Evolutionary conservation across 768 basidiomycete species (phyloP).

Genomic region (Mycena galericulata): DNA sequence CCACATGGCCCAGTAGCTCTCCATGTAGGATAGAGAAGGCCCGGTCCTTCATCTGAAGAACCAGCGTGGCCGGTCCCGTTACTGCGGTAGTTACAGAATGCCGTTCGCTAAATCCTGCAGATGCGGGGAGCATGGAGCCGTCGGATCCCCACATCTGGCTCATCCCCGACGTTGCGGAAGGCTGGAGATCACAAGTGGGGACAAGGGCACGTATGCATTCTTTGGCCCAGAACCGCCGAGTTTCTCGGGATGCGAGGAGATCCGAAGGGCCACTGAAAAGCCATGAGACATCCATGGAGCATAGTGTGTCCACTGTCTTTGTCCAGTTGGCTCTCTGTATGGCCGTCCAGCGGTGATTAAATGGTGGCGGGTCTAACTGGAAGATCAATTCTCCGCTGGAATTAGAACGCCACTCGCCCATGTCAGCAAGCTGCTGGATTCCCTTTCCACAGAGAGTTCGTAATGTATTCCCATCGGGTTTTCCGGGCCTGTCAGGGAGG

Average conservation of each 20-base stretch:
- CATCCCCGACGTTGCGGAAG: background rate
- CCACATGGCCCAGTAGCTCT: too few species aligned
- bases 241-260: background rate
- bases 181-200: background rate
- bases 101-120: too few species aligned
- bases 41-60: too few species aligned
- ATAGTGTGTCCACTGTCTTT: background rate
- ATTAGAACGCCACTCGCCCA: background rate
- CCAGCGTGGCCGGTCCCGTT: too few species aligned
- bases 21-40: too few species aligned
- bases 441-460: background rate
- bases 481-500: too few species aligned
- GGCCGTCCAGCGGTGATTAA: background rate
- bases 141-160: background rate
- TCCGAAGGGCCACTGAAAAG: background rate
- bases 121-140: conserved; percentile 14
- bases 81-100: too few species aligned
- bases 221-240: background rate
- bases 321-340: background rate
- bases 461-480: background rate
- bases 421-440: background rate
- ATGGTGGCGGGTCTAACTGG: background rate
- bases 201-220: background rate
- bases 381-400: background rate
- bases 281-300: background rate